Percentiles rank a stretch among this genome's conserved stretches.
phyloP scores from a whole-genome alignment of 139 green algal species.

The Chlamydomonas eustigma region DNA sequence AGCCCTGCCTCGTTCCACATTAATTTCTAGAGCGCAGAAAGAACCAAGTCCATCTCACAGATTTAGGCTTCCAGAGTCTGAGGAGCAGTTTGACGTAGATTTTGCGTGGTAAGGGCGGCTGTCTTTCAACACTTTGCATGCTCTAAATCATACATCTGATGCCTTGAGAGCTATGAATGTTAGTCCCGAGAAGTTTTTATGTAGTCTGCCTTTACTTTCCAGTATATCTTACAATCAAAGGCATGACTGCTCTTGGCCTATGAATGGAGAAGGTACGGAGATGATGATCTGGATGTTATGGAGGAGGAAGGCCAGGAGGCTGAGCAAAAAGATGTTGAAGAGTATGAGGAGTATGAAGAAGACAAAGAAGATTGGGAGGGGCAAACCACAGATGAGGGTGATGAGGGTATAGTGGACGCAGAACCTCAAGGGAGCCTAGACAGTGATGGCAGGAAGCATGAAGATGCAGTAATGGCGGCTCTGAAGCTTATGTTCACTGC shows the following conservation, averaged over 20 bases:
- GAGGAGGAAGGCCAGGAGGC: neutral
- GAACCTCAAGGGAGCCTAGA: neutral
- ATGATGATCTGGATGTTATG: slow-evolving; percentile 2
- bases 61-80: neutral
- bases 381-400: neutral
- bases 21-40: too few species aligned
- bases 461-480: neutral
- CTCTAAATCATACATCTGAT: neutral
- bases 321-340: neutral
- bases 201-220: neutral
- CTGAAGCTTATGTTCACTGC: neutral
- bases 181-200: too few species aligned
- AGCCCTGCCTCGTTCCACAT: too few species aligned
- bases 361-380: neutral
- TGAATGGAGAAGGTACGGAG: neutral
- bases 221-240: neutral
- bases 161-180: neutral
- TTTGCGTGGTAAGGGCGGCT: neutral
- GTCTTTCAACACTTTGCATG: neutral
- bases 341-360: neutral
- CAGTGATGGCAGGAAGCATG: neutral
- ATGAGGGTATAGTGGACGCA: neutral
- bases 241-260: too few species aligned
- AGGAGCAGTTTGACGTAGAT: neutral
- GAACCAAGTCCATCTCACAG: neutral